phyloP scores from a whole-genome alignment of 1,284 basidiomycete species.

The Phlebopus sp. region DNA sequence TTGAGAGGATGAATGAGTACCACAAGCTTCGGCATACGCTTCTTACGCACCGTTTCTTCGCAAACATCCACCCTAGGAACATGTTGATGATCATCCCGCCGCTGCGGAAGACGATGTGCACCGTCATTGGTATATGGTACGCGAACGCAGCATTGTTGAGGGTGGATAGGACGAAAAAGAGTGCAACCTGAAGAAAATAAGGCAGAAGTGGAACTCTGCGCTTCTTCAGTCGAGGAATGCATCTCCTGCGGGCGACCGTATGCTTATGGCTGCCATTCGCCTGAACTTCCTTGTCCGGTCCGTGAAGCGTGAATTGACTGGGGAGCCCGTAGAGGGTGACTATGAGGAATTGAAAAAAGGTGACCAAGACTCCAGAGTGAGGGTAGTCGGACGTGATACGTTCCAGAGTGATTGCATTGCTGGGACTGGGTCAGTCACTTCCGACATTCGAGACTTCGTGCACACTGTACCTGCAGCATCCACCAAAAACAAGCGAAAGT shows the following conservation, averaged over 20 bases:
- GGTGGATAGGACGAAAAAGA: conserved; percentile 81
- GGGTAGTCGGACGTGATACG: conserved; percentile 63
- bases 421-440: conserved; percentile 22
- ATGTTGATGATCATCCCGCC: conserved; percentile 86
- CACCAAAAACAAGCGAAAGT: conserved; percentile 71
- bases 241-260: neutral
- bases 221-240: conserved; percentile 47
- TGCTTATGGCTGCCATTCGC: neutral
- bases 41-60: conserved; percentile 38
- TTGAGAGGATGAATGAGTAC: conserved; percentile 22
- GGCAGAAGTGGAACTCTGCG: conserved; percentile 71
- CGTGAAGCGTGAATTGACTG: conserved; percentile 47
- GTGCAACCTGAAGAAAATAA: conserved; percentile 79
- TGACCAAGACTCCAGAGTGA: conserved; percentile 73
- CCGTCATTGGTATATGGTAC: conserved; percentile 82
- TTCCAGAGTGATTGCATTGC: conserved; percentile 73
- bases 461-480: conserved; percentile 66
- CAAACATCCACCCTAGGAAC: conserved; percentile 66
- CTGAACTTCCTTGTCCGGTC: conserved; percentile 29
- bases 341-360: conserved; percentile 79
- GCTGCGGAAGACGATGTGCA: conserved; percentile 94
- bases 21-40: neutral
- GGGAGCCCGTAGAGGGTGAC: conserved; percentile 71
- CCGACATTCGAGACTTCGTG: neutral
- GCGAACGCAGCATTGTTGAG: conserved; percentile 92